phyloP scores from a whole-genome alignment of 495 filamentous ascomycete genomes.

The Rusavskia elegans region DNA sequence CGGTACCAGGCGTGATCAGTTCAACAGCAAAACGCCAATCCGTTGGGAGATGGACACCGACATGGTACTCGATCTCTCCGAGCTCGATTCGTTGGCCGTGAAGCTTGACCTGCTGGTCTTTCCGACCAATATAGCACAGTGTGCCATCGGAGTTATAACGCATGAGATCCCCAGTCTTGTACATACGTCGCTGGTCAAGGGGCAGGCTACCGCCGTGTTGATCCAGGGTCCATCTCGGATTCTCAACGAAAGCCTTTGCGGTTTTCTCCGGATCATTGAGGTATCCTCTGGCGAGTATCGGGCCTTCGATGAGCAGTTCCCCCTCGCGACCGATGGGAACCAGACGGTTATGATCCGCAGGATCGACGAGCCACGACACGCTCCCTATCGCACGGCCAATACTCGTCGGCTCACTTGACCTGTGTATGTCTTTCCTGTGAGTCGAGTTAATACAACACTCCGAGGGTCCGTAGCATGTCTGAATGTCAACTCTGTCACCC shows the following conservation, averaged over 20 bases:
- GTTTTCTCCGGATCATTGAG: slow-evolving; percentile 23
- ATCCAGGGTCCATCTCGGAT: slow-evolving; percentile 8
- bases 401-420: slow-evolving; percentile 2
- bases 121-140: slow-evolving; percentile 37
- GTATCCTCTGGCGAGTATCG: slow-evolving; percentile 20
- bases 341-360: slow-evolving; percentile 17
- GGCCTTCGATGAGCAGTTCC: slow-evolving; percentile 26
- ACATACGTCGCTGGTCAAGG: too few species aligned
- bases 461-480: slow-evolving; percentile 42
- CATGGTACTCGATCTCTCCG: slow-evolving; percentile 47
- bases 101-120: slow-evolving; percentile 50
- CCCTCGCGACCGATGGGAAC: slow-evolving; percentile 24
- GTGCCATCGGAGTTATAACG: slow-evolving; percentile 37
- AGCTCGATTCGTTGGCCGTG: slow-evolving; percentile 51
- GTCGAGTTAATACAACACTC: slow-evolving; percentile 18
- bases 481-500: slow-evolving; percentile 24
- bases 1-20: slow-evolving; percentile 21
- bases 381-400: slow-evolving; percentile 9
- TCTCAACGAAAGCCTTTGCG: slow-evolving; percentile 17
- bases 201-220: not conserved
- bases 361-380: slow-evolving; percentile 22
- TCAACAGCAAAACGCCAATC: slow-evolving; percentile 27
- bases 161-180: slow-evolving; percentile 29
- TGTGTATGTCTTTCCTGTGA: slow-evolving; percentile 2
- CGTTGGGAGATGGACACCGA: slow-evolving; percentile 16